phyloP scores from a whole-genome alignment of 1,284 basidiomycete species.

The Sporisorium graminicola region DNA sequence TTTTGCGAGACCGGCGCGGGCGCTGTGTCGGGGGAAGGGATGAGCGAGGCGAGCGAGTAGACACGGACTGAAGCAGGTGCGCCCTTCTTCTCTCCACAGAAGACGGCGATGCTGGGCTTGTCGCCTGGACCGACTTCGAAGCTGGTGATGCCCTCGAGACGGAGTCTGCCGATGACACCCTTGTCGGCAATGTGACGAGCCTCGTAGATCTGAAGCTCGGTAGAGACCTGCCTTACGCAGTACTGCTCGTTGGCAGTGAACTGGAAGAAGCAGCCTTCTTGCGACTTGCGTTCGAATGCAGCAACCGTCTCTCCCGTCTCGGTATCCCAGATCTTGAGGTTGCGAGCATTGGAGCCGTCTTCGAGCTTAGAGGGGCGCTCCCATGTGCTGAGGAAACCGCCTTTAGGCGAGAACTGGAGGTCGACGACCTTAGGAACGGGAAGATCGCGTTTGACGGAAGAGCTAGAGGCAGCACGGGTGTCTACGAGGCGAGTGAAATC shows the following conservation, averaged over 20 bases:
- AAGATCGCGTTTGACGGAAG: constrained; percentile 55
- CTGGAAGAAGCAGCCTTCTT: constrained; percentile 81
- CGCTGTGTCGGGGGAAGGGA: constrained; percentile 77
- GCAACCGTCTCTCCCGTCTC: constrained; percentile 84
- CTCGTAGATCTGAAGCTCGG: constrained; percentile 89
- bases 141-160: constrained; percentile 82
- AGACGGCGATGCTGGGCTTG: constrained; percentile 87
- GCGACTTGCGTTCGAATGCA: constrained; percentile 84
- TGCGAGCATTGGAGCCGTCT: constrained; percentile 82
- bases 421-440: constrained; percentile 81
- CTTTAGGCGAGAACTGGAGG: constrained; percentile 89
- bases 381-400: constrained; percentile 93
- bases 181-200: constrained; percentile 80
- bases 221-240: constrained; percentile 83
- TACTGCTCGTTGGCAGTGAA: constrained; percentile 92
- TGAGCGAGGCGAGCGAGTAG: constrained; percentile 80
- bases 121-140: constrained; percentile 83
- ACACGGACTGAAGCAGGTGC: constrained; percentile 91
- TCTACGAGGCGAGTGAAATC: constrained; percentile 82
- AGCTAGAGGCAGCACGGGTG: constrained; percentile 63
- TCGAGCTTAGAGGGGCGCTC: constrained; percentile 84
- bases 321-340: constrained; percentile 85
- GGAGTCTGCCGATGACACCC: constrained; percentile 83
- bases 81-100: constrained; percentile 94
- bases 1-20: constrained; percentile 75